These are phyloP conservation scores for Cystofilobasidium capitatum DNA, from an alignment of 768 basidiomycete genomes.

Conservation along the genomic window DNA sequence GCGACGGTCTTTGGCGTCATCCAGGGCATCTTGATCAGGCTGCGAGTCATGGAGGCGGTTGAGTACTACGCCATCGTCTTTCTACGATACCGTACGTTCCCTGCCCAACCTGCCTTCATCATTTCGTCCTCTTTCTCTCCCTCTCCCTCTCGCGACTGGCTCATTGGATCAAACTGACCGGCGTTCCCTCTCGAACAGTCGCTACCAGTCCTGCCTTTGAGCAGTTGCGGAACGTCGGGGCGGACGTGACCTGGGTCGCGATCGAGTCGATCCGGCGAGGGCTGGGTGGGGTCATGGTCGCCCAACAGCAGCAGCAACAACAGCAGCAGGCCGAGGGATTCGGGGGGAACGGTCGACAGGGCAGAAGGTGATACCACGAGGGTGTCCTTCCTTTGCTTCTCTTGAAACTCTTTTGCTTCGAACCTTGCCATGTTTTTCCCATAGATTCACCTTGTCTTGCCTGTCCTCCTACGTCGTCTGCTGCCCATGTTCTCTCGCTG, in stretches of 20 bases:
- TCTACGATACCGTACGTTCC: neutral
- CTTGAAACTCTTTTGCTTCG: too few relatives aligned
- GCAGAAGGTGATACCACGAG: neutral
- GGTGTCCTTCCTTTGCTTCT: too few relatives aligned
- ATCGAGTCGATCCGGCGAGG: neutral
- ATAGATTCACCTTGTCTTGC: too few relatives aligned
- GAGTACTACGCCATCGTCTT: neutral
- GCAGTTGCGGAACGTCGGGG: neutral
- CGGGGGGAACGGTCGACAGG: neutral
- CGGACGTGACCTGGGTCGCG: neutral
- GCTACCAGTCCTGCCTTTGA: neutral
- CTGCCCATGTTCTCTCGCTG: too few relatives aligned
- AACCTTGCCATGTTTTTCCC: too few relatives aligned
- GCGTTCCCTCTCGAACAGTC: neutral
- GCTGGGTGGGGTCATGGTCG: neutral
- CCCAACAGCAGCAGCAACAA: neutral
- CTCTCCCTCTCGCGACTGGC: neutral
- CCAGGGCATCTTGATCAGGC: neutral
- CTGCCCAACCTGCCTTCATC: too few relatives aligned
- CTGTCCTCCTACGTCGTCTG: too few relatives aligned
- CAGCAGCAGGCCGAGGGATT: neutral
- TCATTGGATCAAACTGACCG: neutral
- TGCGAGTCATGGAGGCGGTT: neutral
- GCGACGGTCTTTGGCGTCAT: neutral
- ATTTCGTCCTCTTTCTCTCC: neutral